These are phyloP conservation scores for Alternaria solani DNA, from an alignment of 2,329 filamentous ascomycete genomes.

Conservation along the genomic window DNA sequence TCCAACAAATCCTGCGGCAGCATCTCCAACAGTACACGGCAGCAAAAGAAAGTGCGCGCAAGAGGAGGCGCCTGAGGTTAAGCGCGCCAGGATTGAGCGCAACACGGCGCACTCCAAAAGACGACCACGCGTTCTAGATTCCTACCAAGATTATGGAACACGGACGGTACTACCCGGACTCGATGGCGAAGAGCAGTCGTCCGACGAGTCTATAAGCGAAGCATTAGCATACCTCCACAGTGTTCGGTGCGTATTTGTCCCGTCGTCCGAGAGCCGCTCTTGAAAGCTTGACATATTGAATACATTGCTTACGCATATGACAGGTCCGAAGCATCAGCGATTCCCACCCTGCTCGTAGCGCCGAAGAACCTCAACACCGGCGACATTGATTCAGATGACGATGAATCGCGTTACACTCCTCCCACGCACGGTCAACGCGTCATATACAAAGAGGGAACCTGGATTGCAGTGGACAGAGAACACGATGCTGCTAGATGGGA, in stretches of 20 bases:
- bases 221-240: conserved; percentile 47
- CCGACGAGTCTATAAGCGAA: conserved; percentile 39
- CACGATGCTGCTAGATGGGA: conserved; percentile 10
- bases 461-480: conserved; percentile 63
- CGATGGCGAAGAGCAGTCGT: conserved; percentile 35
- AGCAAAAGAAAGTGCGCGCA: conserved; percentile 37
- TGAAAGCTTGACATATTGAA: not conserved
- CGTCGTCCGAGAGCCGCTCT: not conserved
- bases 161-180: conserved; percentile 42
- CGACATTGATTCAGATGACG: conserved; percentile 11
- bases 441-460: conserved; percentile 81
- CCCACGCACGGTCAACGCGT: conserved; percentile 62
- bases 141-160: conserved; percentile 34
- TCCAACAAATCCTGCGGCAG: conserved; percentile 7
- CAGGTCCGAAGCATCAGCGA: conserved; percentile 77
- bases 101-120: not conserved
- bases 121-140: conserved; percentile 14
- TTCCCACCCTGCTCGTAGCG: conserved; percentile 75
- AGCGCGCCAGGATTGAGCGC: conserved; percentile 25
- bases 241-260: conserved; percentile 38
- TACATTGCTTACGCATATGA: conserved; percentile 26
- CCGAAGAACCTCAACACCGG: conserved; percentile 30
- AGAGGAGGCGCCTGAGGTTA: conserved; percentile 19
- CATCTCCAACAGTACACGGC: conserved; percentile 3
- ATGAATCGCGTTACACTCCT: conserved; percentile 56